Conservation (phyloP, 2,329 filamentous ascomycete genomes). For the Dothiorella sarmentorum region DNA sequence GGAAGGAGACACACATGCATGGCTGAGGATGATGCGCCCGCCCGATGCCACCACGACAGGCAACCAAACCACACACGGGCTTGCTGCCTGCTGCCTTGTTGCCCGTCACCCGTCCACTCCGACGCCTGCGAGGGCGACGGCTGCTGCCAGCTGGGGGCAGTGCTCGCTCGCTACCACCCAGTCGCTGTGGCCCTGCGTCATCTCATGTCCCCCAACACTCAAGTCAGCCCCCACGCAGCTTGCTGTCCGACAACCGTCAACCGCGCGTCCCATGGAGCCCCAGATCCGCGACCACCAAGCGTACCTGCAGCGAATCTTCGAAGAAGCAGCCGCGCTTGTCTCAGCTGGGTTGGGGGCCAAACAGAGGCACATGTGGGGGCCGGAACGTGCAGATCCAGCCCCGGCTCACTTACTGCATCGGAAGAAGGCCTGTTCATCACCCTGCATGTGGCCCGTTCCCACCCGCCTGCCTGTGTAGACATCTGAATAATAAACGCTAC, state of each 20-base stretch:
- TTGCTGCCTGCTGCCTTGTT: too few species aligned
- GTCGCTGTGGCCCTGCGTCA: neutral
- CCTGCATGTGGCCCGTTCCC: too few species aligned
- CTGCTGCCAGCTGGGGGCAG: neutral
- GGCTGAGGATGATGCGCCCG: too few species aligned
- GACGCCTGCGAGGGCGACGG: neutral
- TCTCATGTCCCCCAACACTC: neutral
- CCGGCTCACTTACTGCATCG: neutral
- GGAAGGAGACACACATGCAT: slow-evolving; percentile 13
- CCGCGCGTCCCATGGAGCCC: neutral
- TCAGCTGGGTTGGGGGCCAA: slow-evolving; percentile 8
- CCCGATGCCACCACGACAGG: too few species aligned
- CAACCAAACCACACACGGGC: too few species aligned
- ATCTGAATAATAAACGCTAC: too few species aligned
- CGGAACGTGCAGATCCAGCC: neutral
- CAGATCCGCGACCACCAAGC: neutral
- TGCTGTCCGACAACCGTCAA: neutral
- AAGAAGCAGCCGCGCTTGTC: slow-evolving; percentile 2
- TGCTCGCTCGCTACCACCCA: neutral
- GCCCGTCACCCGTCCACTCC: too few species aligned
- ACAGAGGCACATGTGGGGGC: neutral
- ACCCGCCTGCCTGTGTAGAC: too few species aligned
- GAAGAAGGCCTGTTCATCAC: neutral
- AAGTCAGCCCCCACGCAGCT: neutral
- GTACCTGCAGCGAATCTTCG: slow-evolving; percentile 11